Evolutionary conservation across 768 basidiomycete species (phyloP), one percentile per base, ranked within the genome.

Genomic region (Sporobolomyces pararoseus): DNA sequence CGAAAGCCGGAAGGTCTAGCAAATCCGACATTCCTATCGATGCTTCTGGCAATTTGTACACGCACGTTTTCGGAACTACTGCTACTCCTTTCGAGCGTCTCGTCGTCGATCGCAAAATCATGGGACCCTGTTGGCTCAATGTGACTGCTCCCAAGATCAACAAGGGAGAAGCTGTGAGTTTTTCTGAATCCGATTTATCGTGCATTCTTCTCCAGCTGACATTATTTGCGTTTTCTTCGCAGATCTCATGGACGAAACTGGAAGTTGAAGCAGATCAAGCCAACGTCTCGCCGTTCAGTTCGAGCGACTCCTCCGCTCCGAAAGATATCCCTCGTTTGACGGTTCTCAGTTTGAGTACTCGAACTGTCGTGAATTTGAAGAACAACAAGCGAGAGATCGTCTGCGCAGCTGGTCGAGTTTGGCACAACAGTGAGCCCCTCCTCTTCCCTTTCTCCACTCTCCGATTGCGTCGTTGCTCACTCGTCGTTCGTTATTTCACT

Each of bases 221-320:
- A 21, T n/a, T 2, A 21, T 12, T 35, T 25, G 29, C 5, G 19
- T 23, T 14, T 12, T 32, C 6, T 4, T 32, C 32, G 57, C 71
- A 97, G 95, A 84, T 91, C 37, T 95, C 96, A 1, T 99, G 96
- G 96, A 97, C 94, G 77, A 94, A 94, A 80, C 81, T 97, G 17
- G 95, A 99, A 80, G 88, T 85, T 23, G 86, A 85, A 0, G 89
- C 92, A 9, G 79, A 84, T 10, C 85, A 93, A 1, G 95, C 96
- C 75, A 87, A 90, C 73, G 85, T 99, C 79, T 89, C 86, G 67
- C 90, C 91, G 0, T 86, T 94, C 78, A 76, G 85, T 0, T 90
- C 94, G 59, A 83, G 84, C 5, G 90, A 94, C 75, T 75, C 81
- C 0, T 78, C 81, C 29, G 88, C 87, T 1, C 88, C 89, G 0